Evolutionary conservation across 2,329 filamentous ascomycete species (phyloP).

Genomic region (Myriosclerotinia scirpicola): DNA sequence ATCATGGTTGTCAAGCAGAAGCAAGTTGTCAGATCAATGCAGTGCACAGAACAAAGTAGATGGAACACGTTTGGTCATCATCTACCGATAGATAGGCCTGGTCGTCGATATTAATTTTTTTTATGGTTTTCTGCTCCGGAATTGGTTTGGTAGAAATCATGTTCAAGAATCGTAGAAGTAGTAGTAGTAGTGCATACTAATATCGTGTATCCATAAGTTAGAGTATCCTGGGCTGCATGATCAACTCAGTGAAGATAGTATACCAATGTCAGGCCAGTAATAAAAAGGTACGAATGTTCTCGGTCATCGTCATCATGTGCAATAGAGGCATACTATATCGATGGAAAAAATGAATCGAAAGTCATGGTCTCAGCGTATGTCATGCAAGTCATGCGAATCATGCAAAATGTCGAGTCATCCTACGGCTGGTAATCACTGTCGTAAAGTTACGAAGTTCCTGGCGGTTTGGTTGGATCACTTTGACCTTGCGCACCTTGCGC

Average conservation of each 20-base stretch:
- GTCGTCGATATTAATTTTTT: slow-evolving; percentile 3
- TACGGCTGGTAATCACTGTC: slow-evolving; percentile 29
- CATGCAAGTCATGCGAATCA: slow-evolving; percentile 38
- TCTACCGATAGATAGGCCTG: slow-evolving; percentile 17
- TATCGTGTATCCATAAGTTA: slow-evolving; percentile 22
- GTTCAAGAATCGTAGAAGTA: slow-evolving; percentile 17
- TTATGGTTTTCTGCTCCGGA: slow-evolving; percentile 12
- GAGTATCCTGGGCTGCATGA: slow-evolving; percentile 21
- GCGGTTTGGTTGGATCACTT: slow-evolving; percentile 44
- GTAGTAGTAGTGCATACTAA: slow-evolving; percentile 20
- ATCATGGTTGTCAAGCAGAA: slow-evolving; percentile 19
- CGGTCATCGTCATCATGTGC: slow-evolving; percentile 36
- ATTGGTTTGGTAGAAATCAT: slow-evolving; percentile 10
- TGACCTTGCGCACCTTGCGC: slow-evolving; percentile 46
- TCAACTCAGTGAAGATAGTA: slow-evolving; percentile 25
- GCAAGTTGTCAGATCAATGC: slow-evolving; percentile 17
- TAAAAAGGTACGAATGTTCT: slow-evolving; percentile 21
- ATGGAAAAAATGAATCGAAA: slow-evolving; percentile 36
- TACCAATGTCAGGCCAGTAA: slow-evolving; percentile 20
- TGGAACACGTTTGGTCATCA: slow-evolving; percentile 11
- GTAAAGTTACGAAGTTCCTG: slow-evolving; percentile 43
- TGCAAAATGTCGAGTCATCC: slow-evolving; percentile 37
- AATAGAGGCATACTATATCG: slow-evolving; percentile 40
- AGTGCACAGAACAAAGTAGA: slow-evolving; percentile 20
- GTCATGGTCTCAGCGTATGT: slow-evolving; percentile 41